Evolutionary conservation across 345 rosid genomes (phyloP), one percentile per base, ranked within the genome.

Genomic region (Clarkia xantiana): DNA sequence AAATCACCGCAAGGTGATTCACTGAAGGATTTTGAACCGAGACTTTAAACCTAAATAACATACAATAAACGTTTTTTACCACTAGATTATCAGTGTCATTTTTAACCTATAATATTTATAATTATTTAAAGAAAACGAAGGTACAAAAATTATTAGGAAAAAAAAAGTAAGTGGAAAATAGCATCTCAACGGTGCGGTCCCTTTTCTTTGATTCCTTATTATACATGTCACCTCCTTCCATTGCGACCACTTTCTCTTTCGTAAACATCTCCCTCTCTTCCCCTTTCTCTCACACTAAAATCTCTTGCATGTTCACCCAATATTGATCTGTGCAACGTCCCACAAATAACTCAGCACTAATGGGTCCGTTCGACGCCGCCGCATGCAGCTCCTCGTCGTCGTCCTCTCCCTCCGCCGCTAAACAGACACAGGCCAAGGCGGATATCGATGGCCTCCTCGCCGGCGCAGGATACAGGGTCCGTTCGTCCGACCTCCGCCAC

Each of bases 381-480:
- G 11, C 65, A 8, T 54, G 71, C 54, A 45, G 53, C 50, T 53
- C 51, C 45, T 46, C 71, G 39, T 57, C 60, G 17, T 57, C 57
- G 41, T 65, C 69, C 1, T 64, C 80, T 1, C 65, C 66, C 0
- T 61, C 76, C 12, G 54, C 58, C 42, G 14, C 52, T 17, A 72
- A 71, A 51, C 62, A 62, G 0, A 47, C 43, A 0, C 60, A 29
- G n/a, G 10, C 38, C 18, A 36, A 45, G 47, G 59, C 68, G 10
- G 77, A 77, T 12, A 65, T 76, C 1, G 87, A 80, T 38, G 67
- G 73, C 14, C 57, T 72, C 16, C 80, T 80, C 42, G 82, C 80
- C 41, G 79, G 75, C 41, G 80, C 80, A 8, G 86, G 87, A 9
- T 80, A 80, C 69, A 74, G 56, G 61, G 79, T 80, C 43, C 69